Base-by-base conservation (phyloP, 495 filamentous ascomycete species). In the Neurospora sp. region DNA sequence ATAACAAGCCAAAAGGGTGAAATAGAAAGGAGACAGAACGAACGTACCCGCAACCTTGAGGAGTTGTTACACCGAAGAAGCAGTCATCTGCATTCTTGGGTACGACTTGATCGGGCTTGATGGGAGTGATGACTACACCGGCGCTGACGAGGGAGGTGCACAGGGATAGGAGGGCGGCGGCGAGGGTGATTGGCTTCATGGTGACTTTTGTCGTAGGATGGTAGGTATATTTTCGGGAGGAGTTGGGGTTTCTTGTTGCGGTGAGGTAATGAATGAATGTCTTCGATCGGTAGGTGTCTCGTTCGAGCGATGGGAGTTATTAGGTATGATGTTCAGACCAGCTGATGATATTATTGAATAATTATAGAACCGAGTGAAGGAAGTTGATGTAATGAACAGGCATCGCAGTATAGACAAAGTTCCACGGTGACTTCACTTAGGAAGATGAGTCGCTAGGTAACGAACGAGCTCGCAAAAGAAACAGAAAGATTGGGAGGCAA, bases 31-130 rank as follows among this genome's bases (percentile, higher is more conserved):
- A 41, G 61, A 38, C 68, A 39, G 69, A 38, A 82, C 83, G 69
- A 38, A 82, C 83, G 74, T 70, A 86, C 84, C 79, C 84, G 81
- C 85, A 86, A 45, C 85, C 84, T 71, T 77, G 76, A 27, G 84
- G 85, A 14, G 85, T 86, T 0, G 80, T 79, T n/a, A 84, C 79
- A 68, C 85, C 85, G 74, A 85, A 85, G 78, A 81, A 85, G 74
- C 85, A 86, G 74, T 86, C 85, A 31, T 79, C 83, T 22, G 71
- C 20, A 7, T 75, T 69, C 72, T 78, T 82, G 53, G 78, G 73
- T 12, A 86, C 81, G 71, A 86, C 78, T 79, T 85, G 84, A 53
- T 85, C 78, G 27, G 71, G 73, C 45, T 39, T 72, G 78, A 86
- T 82, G 61, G 84, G 84, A 16, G 82, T 84, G 75, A 82, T 81